Conservation (phyloP, 2,329 filamentous ascomycete species). For the Ophiostoma piceae region DNA sequence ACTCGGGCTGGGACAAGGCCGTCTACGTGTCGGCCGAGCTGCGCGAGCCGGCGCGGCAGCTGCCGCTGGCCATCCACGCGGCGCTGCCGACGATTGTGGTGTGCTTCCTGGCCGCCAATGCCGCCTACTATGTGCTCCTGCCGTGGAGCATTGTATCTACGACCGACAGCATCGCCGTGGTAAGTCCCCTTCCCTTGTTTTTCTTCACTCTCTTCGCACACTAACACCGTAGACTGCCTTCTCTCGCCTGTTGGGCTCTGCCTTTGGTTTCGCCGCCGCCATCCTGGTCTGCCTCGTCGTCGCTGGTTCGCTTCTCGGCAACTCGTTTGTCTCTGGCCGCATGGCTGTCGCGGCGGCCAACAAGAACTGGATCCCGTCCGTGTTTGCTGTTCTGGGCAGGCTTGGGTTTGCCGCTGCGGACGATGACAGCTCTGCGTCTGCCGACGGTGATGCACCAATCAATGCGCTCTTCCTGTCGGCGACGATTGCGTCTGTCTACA, state of each 20-base stretch:
- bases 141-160: slow-evolving; percentile 55
- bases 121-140: slow-evolving; percentile 58
- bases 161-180: slow-evolving; percentile 57
- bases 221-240: slow-evolving; percentile 42
- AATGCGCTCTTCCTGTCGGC: slow-evolving; percentile 50
- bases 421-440: slow-evolving; percentile 6
- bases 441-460: slow-evolving; percentile 43
- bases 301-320: slow-evolving; percentile 56
- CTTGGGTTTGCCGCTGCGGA: slow-evolving; percentile 33
- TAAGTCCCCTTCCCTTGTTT: background rate
- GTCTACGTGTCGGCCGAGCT: slow-evolving; percentile 53
- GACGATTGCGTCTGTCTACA: slow-evolving; percentile 50
- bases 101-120: slow-evolving; percentile 56
- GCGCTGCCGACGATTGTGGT: slow-evolving; percentile 55
- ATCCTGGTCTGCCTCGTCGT: slow-evolving; percentile 56
- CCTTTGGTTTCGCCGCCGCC: slow-evolving; percentile 50
- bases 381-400: slow-evolving; percentile 43
- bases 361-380: slow-evolving; percentile 45
- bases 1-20: slow-evolving; percentile 63
- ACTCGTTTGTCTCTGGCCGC: slow-evolving; percentile 57
- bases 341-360: slow-evolving; percentile 57
- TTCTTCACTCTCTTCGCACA: too few relatives aligned
- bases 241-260: slow-evolving; percentile 49
- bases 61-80: slow-evolving; percentile 57
- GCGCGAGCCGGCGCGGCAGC: slow-evolving; percentile 45